Percentiles rank a stretch among this genome's conserved stretches.
Evolutionary conservation across 306 rosid genomes (phyloP).

Genomic region (Casuarina cunninghamiana): DNA sequence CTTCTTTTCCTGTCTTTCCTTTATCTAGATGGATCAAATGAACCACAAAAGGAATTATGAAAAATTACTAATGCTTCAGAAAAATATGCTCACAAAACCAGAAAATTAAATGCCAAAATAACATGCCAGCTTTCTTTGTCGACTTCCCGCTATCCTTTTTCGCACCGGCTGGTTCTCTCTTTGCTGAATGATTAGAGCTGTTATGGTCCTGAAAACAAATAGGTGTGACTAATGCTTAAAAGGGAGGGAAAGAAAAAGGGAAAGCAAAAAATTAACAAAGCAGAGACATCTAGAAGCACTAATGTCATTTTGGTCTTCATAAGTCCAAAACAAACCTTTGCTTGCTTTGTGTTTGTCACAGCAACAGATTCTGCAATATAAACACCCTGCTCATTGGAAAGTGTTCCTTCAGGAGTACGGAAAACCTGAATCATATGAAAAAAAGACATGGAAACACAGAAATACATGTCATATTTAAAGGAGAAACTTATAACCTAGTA

Average conservation of each 20-base stretch:
- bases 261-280: neutral
- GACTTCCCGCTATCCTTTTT: constrained; percentile 70
- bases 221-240: constrained; percentile 5
- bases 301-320: constrained; percentile 52
- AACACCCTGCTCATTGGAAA: constrained; percentile 92
- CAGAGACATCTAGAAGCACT: constrained; percentile 34
- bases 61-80: constrained; percentile 2
- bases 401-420: constrained; percentile 86
- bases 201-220: constrained; percentile 47
- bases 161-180: constrained; percentile 68
- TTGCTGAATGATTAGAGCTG: constrained; percentile 61
- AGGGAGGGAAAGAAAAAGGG: neutral
- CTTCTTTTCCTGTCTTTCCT: constrained; percentile 88
- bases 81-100: constrained; percentile 19
- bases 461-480: neutral
- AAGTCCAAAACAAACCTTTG: constrained; percentile 83
- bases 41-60: neutral
- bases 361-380: constrained; percentile 84
- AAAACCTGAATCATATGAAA: constrained; percentile 58
- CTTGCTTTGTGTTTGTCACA: constrained; percentile 71
- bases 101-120: constrained; percentile 15
- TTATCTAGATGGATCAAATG: constrained; percentile 53
- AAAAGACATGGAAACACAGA: neutral
- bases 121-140: constrained; percentile 83
- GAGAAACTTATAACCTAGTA: constrained; percentile 1